A percentile compares a stretch with the other conserved stretches of the same genome.
phyloP scores from a whole-genome alignment of 129 eudicot genomes.

The Flaveria brownii region DNA sequence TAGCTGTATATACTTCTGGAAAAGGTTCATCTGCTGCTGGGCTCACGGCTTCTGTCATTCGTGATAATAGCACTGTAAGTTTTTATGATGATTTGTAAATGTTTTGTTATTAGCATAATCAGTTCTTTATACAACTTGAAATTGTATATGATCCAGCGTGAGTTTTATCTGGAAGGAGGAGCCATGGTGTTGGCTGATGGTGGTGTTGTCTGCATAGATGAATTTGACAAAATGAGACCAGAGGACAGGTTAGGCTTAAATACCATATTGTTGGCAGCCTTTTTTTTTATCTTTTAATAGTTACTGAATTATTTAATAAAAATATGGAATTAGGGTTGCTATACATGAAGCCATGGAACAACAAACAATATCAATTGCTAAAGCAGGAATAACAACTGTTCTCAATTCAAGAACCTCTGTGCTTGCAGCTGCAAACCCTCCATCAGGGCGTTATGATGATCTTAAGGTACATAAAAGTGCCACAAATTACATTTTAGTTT shows the following conservation, averaged over 20 bases:
- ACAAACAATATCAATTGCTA: slow-evolving; percentile 97
- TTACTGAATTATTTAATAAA: slow-evolving; percentile 10
- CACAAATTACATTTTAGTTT: not conserved
- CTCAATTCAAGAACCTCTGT: slow-evolving; percentile 97
- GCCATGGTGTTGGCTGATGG: slow-evolving; percentile 99
- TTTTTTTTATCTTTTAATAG: not conserved
- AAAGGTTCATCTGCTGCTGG: slow-evolving; percentile 99
- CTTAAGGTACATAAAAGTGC: slow-evolving; percentile 56
- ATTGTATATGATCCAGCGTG: slow-evolving; percentile 55
- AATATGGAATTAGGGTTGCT: slow-evolving; percentile 67
- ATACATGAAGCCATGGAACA: slow-evolving; percentile 99
- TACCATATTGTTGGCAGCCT: not conserved
- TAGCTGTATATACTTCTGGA: slow-evolving; percentile 97
- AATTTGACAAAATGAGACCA: slow-evolving; percentile 97
- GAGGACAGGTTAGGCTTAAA: slow-evolving; percentile 79
- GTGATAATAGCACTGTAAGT: slow-evolving; percentile 90
- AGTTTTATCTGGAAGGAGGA: slow-evolving; percentile 97
- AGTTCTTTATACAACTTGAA: not conserved
- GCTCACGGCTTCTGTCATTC: slow-evolving; percentile 97
- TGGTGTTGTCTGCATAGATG: slow-evolving; percentile 99
- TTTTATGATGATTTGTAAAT: not conserved
- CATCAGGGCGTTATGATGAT: slow-evolving; percentile 99
- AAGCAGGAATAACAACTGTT: slow-evolving; percentile 99
- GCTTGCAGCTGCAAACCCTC: slow-evolving; percentile 99
- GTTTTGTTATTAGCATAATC: not conserved